These are phyloP conservation scores for Pythium insidiosum DNA, from an alignment of 352 stramenopile species.

Conservation along the genomic window DNA sequence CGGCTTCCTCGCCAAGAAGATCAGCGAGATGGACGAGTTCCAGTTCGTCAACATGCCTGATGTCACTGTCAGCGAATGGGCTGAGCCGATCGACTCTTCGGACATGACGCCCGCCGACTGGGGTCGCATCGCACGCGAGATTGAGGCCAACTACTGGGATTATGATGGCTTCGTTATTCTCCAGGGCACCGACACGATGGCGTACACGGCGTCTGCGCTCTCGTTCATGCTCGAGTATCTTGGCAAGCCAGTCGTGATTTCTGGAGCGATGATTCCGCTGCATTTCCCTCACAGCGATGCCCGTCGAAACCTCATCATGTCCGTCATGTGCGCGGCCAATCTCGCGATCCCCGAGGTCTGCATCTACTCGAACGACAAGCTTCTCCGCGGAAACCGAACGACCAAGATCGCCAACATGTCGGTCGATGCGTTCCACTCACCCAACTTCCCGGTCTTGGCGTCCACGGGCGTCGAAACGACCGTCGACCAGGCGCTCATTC, in stretches of 20 bases:
- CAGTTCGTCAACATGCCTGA: constrained; percentile 71
- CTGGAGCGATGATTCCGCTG: constrained; percentile 94
- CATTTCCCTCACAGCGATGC: constrained; percentile 96
- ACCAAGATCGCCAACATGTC: constrained; percentile 94
- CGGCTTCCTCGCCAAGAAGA: constrained; percentile 86
- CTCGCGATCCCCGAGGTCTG: constrained; percentile 85
- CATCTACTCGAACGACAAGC: constrained; percentile 95
- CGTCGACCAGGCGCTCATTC: constrained; percentile 85
- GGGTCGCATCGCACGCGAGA: constrained; percentile 88
- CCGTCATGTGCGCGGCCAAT: constrained; percentile 74
- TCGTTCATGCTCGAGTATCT: constrained; percentile 98
- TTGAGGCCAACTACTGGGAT: constrained; percentile 91
- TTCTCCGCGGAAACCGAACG: constrained; percentile 92
- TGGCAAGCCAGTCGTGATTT: constrained; percentile 94
- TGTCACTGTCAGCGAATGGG: constrained; percentile 72
- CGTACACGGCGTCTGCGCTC: constrained; percentile 92
- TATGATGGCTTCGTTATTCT: constrained; percentile 97
- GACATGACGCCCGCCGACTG: constrained; percentile 89
- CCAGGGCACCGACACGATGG: constrained; percentile 98
- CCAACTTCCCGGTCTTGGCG: constrained; percentile 92
- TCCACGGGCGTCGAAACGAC: constrained; percentile 91
- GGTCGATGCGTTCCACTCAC: constrained; percentile 95
- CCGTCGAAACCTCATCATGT: constrained; percentile 95
- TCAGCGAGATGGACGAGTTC: constrained; percentile 84
- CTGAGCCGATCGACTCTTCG: constrained; percentile 86